Evolutionary conservation across 1,284 basidiomycete genomes (phyloP).

Genomic region (Inonotus hispidus): DNA sequence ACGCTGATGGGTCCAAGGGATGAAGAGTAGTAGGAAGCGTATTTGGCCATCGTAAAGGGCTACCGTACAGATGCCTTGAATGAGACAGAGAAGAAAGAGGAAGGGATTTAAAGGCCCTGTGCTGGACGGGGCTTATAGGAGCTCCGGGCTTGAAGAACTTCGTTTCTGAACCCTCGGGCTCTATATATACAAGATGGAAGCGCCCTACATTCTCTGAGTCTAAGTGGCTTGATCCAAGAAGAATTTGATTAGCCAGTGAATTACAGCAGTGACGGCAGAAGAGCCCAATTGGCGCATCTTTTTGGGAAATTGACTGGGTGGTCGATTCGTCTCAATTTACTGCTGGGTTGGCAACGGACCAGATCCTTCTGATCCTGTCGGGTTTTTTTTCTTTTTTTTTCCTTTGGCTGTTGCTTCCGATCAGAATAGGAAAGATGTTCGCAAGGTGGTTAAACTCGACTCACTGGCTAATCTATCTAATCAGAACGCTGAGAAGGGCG

Average conservation of each 20-base stretch:
- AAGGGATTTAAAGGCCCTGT: neutral
- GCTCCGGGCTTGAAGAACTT: neutral
- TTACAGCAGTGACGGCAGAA: neutral
- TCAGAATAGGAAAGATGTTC: neutral
- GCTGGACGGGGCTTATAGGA: conserved; percentile 1
- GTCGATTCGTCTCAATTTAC: conserved; percentile 9
- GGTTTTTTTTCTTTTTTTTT: too few species aligned
- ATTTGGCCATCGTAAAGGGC: conserved; percentile 4
- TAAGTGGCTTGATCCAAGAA: conserved; percentile 2
- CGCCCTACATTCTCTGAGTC: neutral
- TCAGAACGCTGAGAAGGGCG: neutral
- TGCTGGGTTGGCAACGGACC: conserved; percentile 5
- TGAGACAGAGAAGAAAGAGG: neutral
- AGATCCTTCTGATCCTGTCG: conserved; percentile 2
- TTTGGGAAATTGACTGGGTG: neutral
- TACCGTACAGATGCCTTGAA: neutral
- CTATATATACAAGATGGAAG: conserved; percentile 9
- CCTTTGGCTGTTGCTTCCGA: neutral
- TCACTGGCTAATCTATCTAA: neutral
- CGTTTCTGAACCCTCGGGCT: neutral
- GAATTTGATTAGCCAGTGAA: neutral
- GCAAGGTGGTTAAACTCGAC: neutral
- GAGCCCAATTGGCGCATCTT: neutral
- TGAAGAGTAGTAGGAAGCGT: conserved; percentile 17
- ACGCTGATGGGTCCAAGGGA: conserved; percentile 16